These are phyloP conservation scores for Nemania bipapillata DNA, from an alignment of 2,329 filamentous ascomycete genomes.

Conservation along the genomic window DNA sequence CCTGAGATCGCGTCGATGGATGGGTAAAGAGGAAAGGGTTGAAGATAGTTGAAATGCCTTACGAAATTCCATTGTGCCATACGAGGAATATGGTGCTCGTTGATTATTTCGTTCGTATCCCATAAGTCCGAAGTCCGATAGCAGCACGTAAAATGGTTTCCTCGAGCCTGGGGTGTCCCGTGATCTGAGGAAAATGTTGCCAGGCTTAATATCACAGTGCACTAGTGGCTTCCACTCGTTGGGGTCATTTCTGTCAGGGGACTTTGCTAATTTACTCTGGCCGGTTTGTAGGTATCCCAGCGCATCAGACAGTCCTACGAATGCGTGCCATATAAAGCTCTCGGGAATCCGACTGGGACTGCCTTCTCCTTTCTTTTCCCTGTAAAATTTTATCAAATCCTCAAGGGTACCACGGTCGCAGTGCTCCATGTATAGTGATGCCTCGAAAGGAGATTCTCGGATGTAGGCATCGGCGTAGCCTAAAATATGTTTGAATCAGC, in stretches of 20 bases:
- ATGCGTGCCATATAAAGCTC: neutral
- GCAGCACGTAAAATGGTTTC: neutral
- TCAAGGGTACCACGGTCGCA: conserved; percentile 16
- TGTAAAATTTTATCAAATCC: neutral
- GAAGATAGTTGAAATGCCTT: neutral
- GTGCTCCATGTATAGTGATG: conserved; percentile 30
- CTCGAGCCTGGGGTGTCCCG: neutral
- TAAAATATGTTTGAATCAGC: neutral
- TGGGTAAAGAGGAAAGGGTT: neutral
- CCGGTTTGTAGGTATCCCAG: neutral
- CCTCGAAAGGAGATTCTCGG: neutral
- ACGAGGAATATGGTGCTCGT: neutral
- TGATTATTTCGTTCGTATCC: neutral
- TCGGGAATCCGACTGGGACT: neutral
- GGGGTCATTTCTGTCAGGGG: neutral
- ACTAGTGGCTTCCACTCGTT: neutral
- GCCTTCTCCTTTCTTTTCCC: neutral
- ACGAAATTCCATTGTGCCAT: neutral
- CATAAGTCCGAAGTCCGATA: neutral
- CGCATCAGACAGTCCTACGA: neutral
- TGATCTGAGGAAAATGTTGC: neutral
- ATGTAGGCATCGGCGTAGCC: conserved; percentile 17
- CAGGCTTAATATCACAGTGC: neutral
- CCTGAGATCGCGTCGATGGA: neutral
- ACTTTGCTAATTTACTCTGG: neutral